Conservation (phyloP, 768 basidiomycete genomes). For the Chiua virens region DNA sequence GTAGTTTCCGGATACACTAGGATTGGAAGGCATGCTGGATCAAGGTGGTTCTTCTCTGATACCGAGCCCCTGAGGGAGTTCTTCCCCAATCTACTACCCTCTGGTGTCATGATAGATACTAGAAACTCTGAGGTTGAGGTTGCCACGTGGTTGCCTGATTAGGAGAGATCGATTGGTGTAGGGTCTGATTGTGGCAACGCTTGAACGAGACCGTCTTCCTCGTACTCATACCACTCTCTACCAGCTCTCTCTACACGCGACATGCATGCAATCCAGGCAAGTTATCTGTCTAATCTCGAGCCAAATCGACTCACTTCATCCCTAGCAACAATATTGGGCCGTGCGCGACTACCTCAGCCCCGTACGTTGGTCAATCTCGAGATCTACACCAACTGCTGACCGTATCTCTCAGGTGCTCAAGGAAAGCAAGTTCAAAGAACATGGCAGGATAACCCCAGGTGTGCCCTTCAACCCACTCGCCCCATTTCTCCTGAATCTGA, state of each 20-base stretch:
- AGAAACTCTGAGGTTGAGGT: too few species aligned
- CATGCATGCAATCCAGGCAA: slow-evolving; percentile 53
- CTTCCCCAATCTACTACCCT: not conserved
- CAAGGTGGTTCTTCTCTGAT: not conserved
- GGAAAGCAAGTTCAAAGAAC: slow-evolving; percentile 99
- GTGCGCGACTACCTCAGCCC: slow-evolving; percentile 93
- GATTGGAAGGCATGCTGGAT: not conserved
- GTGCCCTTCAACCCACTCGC: slow-evolving; percentile 21
- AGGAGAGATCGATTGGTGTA: slow-evolving; percentile 33
- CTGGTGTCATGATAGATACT: too few species aligned
- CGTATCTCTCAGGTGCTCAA: slow-evolving; percentile 73
- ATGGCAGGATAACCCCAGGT: slow-evolving; percentile 95
- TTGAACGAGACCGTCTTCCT: slow-evolving; percentile 15
- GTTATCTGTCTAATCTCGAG: not conserved
- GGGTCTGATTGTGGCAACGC: slow-evolving; percentile 31
- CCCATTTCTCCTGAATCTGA: slow-evolving; percentile 6
- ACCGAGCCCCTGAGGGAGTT: not conserved
- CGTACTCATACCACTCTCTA: slow-evolving; percentile 12
- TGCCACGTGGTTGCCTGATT: slow-evolving; percentile 32
- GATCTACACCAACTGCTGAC: slow-evolving; percentile 26
- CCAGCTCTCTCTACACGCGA: slow-evolving; percentile 4
- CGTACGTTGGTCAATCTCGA: slow-evolving; percentile 45
- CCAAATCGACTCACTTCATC: not conserved
- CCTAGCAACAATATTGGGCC: slow-evolving; percentile 88
- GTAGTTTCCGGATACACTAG: too few species aligned